These are phyloP conservation scores for Gossypium davidsonii DNA, from an alignment of 441 rosid genomes.

Conservation along the genomic window DNA sequence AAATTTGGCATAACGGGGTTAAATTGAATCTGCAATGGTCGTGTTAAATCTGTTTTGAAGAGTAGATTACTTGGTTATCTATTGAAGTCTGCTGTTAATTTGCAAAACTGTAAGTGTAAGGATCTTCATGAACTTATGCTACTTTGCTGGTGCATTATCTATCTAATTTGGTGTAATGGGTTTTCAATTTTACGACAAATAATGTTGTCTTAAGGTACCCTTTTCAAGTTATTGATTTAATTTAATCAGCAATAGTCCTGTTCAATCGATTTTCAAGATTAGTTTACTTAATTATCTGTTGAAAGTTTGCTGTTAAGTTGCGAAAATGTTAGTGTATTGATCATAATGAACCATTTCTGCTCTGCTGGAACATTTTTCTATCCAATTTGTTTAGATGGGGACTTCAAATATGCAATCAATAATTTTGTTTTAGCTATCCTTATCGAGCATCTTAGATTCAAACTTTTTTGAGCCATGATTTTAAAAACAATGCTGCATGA, in stretches of 20 bases:
- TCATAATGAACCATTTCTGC: not conserved
- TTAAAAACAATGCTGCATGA: not conserved
- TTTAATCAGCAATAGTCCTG: not conserved
- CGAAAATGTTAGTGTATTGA: not conserved
- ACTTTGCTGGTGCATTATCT: too few relatives aligned
- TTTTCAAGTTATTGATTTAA: not conserved
- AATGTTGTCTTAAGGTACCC: not conserved
- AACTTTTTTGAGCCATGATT: not conserved
- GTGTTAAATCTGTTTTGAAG: too few relatives aligned
- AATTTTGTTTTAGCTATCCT: not conserved
- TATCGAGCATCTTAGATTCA: not conserved
- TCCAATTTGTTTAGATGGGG: not conserved
- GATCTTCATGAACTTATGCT: too few relatives aligned
- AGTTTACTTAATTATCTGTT: not conserved
- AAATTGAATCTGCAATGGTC: too few relatives aligned
- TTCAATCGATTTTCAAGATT: not conserved
- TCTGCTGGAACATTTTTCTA: not conserved
- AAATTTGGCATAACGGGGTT: not conserved
- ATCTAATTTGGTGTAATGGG: too few relatives aligned
- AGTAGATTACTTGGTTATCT: too few relatives aligned
- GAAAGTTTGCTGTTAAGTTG: not conserved
- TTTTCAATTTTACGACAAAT: too few relatives aligned
- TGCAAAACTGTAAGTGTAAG: too few relatives aligned
- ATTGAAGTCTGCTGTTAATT: too few relatives aligned
- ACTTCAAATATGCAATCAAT: not conserved